Evolutionary conservation across 1,284 basidiomycete species (phyloP), one percentile per base, ranked within the genome.

Genomic region (Ganoderma lucidum): DNA sequence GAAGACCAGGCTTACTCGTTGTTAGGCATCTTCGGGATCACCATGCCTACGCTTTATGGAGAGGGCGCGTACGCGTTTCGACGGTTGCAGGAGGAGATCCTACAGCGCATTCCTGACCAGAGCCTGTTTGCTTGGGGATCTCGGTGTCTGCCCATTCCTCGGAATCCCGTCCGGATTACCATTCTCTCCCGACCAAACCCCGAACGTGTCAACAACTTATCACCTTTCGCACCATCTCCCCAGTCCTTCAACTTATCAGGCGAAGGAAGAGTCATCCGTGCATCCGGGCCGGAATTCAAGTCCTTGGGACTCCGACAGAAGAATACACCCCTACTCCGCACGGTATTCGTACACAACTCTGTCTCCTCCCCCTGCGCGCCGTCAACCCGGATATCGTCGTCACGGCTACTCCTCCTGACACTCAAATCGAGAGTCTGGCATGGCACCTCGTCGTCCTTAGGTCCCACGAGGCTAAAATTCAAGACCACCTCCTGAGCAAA

Each of bases 1-100:
- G 64, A 65, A 42, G 64, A 65, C 42, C 30, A 37, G 56, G 64
- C 64, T 4, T 65, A 65, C 30, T 65, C 28, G 17, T 28, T 65
- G 30, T 28, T 65, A 32, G 64, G 64, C 2, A 19, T 65, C 28
- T 65, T 65, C 19, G 55, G 32, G 12, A 45, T 65, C 5, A 59
- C 56, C 23, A 48, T 65, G 64, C 56, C 55, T 3, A 51, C 55
- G 10, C 32, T 65, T 9, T 65, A 65, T 14, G 64, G 64, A 12
- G 64, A 65, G 32, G 64, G 56, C 55, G 6, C 30, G 35, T 14
- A 48, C 8, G 64, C 64, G 10, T 65, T 64, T 39, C 23, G 19
- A 10, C 35, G 63, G 8, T 37, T 64, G 2, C 63, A 64, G 41
- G 53, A 64, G 63, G 63, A 64, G 53, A 64, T 64, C 28, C 39